Evolutionary conservation across 1,284 basidiomycete genomes (phyloP), one percentile per base, ranked within the genome.

Genomic region (Wallemia mellicola): DNA sequence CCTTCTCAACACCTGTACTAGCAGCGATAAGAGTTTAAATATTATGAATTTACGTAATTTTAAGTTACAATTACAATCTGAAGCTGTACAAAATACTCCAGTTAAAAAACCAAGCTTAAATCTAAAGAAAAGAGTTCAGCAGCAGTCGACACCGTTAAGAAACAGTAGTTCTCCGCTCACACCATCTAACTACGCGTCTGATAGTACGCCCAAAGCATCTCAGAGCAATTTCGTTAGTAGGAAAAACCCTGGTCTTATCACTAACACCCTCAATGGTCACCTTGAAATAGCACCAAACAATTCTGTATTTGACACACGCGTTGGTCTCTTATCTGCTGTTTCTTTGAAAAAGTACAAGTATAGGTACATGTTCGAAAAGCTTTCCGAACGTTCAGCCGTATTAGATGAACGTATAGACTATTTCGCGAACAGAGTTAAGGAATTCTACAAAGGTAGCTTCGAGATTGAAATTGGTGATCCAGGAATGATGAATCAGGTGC

Each of bases 361-460:
- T 22, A 48, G 83, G 27, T 94, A 94, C 69, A 91, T 92, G 86
- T 87, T 84, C 67, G 87, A 92, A 69, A 87, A 86, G 70, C 74
- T 83, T 22, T 77, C 78, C 0, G 83, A 84, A 65, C 75, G 87
- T n/a, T 28, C 38, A 27, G 2, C 60, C 86, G 83, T 73, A 19
- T 76, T 94, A 57, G 88, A 94, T 66, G 79, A 82, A 61, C 74
- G 79, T 61, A 86, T 95, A 65, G 85, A 92, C 64, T 81, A 86
- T 59, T 79, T 84, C 63, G 83, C 79, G 1, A 79, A 82, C 56
- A 71, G 80, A 15, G 73, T 92, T 60, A 75, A 75, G 63, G 75
- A 76, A 38, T 77, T 81, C 62, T 91, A 88, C 67, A 73, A 75
- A 0, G 69, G 89, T 15, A 69, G 74, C 59, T 77, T n/a, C 19